These are phyloP conservation scores for Entomortierella lignicola DNA, from an alignment of 192 early-diverging fungal genomes.

Conservation along the genomic window DNA sequence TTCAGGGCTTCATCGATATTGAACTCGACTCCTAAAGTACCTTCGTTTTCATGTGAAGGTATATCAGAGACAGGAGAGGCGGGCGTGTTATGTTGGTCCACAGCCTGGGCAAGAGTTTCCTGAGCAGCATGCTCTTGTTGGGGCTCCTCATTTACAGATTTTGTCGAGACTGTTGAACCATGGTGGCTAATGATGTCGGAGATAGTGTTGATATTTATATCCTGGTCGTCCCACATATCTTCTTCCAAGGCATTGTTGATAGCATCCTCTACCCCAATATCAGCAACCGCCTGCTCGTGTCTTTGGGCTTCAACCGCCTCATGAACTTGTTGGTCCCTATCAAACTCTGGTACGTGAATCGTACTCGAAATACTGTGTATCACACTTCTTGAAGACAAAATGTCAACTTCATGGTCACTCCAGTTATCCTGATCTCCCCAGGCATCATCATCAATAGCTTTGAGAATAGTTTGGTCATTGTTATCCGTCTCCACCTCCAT, in stretches of 20 bases:
- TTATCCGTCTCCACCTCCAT: not conserved
- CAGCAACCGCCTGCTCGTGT: not conserved
- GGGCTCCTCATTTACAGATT: not conserved
- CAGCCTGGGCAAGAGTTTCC: not conserved
- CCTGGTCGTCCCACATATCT: constrained; percentile 10
- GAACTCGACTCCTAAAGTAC: not conserved
- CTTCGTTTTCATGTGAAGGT: not conserved
- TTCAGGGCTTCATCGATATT: constrained; percentile 15
- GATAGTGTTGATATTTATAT: not conserved
- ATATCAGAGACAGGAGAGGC: no score
- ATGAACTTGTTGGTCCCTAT: not conserved
- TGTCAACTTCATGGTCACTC: not conserved
- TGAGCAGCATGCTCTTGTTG: not conserved
- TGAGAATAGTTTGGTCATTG: not conserved
- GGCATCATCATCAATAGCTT: not conserved
- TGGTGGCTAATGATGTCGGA: not conserved
- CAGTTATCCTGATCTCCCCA: constrained; percentile 13
- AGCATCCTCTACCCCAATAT: not conserved
- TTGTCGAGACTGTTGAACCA: not conserved
- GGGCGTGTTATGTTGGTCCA: no score
- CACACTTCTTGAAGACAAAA: not conserved
- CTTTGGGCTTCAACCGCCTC: not conserved
- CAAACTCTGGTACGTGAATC: not conserved
- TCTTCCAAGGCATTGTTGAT: constrained; percentile 1
- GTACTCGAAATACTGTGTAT: not conserved